Base-by-base conservation (phyloP, 1,139 yeast genomes). In the Arxiozyma heterogenica region DNA sequence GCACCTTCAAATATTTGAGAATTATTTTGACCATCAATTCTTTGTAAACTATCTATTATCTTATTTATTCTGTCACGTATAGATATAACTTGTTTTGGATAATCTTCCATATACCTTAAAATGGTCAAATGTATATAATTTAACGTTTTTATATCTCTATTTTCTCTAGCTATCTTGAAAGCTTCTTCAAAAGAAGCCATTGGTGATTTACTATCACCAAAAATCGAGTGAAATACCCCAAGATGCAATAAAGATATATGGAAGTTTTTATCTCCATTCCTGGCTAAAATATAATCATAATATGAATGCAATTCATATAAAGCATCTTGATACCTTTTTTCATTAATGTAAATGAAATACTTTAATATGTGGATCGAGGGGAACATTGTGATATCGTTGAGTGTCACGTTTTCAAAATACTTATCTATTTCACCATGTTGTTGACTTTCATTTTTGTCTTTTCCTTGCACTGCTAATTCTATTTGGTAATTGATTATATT, bases 141-240 rank as follows among this genome's bases (percentile, higher is more conserved):
- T 44, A 90, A 73, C 21, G 95, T 87, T 15, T 77, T 73, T 56
- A 80, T 76, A 66, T 90, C 96, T 59, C 83, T 84, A 62, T 86
- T 84, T 63, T 90, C 96, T 61, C 97, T 74, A 0, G 96, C 96
- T 1, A 90, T 91, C 4, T 87, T 76, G 3, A 90, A 85, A 0
- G 97, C 94, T 65, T 90, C 97, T 59, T 86, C 89, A 5, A 90
- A 86, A 0, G 95, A 86, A 59, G 84, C 78, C 18, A 87, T 69
- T 0, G 96, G 95, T 59, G 87, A 88, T 30, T 77, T 79, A 58
- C 82, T 82, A 59, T 86, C 86, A 41, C 86, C 84, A 69, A 87
- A 89, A 54, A 80, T 80, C 22, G 88, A 87, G 62, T 89, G 93
- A 47, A 90, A 72, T 0, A 88, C 77, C 0, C 96, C 96, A 51